These are phyloP conservation scores for Metrosideros polymorpha DNA, from an alignment of 441 rosid species.

Conservation along the genomic window DNA sequence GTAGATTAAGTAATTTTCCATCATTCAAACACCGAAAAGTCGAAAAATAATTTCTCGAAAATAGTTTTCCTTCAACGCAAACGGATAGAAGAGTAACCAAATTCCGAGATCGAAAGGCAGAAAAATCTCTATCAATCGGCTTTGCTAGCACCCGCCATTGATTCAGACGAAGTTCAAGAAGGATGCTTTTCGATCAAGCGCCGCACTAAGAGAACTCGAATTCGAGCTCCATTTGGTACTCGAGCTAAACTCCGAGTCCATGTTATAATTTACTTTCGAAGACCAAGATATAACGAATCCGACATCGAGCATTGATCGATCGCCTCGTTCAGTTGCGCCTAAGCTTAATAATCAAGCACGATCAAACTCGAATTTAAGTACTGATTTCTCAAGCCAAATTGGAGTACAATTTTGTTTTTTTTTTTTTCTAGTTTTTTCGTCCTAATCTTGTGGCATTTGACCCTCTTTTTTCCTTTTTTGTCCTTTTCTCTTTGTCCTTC, in stretches of 20 bases:
- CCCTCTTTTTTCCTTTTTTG: neutral
- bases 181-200: neutral
- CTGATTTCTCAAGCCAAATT: neutral
- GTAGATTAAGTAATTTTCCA: neutral
- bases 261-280: too few relatives aligned
- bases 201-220: neutral
- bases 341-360: neutral
- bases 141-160: neutral
- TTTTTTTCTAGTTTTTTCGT: neutral
- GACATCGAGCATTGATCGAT: neutral
- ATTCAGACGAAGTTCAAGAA: neutral
- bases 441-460: neutral
- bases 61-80: fast-evolving
- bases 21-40: neutral
- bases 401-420: neutral
- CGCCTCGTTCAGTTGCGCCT: neutral
- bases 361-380: neutral
- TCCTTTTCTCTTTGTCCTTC: neutral
- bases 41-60: neutral
- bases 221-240: neutral
- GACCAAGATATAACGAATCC: neutral
- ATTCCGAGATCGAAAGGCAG: neutral
- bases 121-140: neutral
- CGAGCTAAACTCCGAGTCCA: neutral
- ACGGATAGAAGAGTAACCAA: neutral